A percentile compares a stretch with the other conserved stretches of the same genome.
phyloP scores from a whole-genome alignment of 495 filamentous ascomycete genomes.

The Aspergillus cavernicola region DNA sequence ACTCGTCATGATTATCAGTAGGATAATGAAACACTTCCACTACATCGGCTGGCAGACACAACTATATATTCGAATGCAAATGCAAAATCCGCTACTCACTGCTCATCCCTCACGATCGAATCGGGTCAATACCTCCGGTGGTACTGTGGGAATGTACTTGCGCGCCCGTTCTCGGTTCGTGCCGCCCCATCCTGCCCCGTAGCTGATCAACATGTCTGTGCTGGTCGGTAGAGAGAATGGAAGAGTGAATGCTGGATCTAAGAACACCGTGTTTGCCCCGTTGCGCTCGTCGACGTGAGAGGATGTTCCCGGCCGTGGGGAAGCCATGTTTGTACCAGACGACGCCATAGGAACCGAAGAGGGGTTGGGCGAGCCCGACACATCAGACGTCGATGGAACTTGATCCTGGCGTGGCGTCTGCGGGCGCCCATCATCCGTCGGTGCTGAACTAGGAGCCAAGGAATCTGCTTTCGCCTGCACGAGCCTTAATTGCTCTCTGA shows the following conservation, averaged over 20 bases:
- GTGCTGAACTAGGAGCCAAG: slow-evolving; percentile 16
- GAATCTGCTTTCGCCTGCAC: slow-evolving; percentile 29
- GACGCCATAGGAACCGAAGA: slow-evolving; percentile 18
- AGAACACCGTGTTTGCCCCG: slow-evolving; percentile 55
- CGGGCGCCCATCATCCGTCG: slow-evolving; percentile 33
- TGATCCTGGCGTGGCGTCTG: slow-evolving; percentile 45
- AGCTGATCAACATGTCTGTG: slow-evolving; percentile 94
- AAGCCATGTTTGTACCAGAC: slow-evolving; percentile 23
- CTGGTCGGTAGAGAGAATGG: slow-evolving; percentile 93
- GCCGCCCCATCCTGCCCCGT: slow-evolving; percentile 91
- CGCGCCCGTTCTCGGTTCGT: slow-evolving; percentile 85
- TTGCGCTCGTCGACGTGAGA: slow-evolving; percentile 31
- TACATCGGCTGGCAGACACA: neutral
- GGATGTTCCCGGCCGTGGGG: slow-evolving; percentile 19
- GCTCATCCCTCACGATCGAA: slow-evolving; percentile 58
- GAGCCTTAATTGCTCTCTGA: slow-evolving; percentile 33
- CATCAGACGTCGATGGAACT: slow-evolving; percentile 26
- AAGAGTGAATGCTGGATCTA: slow-evolving; percentile 88
- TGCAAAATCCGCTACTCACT: neutral
- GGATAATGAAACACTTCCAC: neutral
- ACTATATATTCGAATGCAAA: slow-evolving; percentile 11
- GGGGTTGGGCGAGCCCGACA: slow-evolving; percentile 22
- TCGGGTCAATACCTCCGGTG: slow-evolving; percentile 87
- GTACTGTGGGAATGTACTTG: slow-evolving; percentile 95
- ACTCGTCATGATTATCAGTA: slow-evolving; percentile 1